Percentiles rank a stretch among this genome's conserved stretches.
These are phyloP conservation scores for Diplodia corticola DNA, from an alignment of 2,329 filamentous ascomycete species.

Conservation along the genomic window DNA sequence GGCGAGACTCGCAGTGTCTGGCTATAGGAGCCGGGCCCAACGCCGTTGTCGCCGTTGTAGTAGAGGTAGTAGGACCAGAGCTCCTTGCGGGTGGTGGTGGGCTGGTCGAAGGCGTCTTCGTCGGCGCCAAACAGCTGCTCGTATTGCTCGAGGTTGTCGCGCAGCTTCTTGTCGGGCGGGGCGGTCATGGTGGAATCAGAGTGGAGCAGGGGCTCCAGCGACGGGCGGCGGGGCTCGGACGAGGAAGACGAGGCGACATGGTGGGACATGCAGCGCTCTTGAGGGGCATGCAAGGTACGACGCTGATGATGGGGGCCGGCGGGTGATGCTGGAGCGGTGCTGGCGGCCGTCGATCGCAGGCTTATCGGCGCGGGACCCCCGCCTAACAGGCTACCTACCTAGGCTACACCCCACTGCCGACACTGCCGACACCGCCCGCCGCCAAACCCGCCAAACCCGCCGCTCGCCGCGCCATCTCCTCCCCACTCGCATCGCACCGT, in stretches of 20 bases:
- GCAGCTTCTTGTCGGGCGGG: background rate
- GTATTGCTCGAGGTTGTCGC: slow-evolving; percentile 16
- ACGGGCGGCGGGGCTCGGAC: slow-evolving; percentile 9
- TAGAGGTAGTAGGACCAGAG: slow-evolving; percentile 62
- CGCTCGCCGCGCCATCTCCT: background rate
- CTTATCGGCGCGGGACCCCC: too few relatives aligned
- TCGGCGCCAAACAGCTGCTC: slow-evolving; percentile 27
- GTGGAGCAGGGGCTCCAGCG: slow-evolving; percentile 15
- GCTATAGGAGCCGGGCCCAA: slow-evolving; percentile 27
- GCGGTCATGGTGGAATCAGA: background rate
- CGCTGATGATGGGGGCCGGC: background rate
- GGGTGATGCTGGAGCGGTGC: background rate
- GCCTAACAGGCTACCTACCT: too few relatives aligned
- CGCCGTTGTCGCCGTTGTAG: slow-evolving; percentile 67
- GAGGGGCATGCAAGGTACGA: background rate
- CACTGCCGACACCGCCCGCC: too few relatives aligned
- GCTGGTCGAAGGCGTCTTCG: slow-evolving; percentile 49
- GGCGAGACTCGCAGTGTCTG: slow-evolving; percentile 8
- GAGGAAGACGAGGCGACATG: slow-evolving; percentile 3
- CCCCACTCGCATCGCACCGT: background rate
- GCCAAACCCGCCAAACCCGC: background rate
- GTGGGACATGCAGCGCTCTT: background rate
- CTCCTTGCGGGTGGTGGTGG: slow-evolving; percentile 54
- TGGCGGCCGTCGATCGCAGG: background rate
- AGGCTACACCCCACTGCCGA: background rate